These are phyloP conservation scores for Centrapalus pauciflorus DNA, from an alignment of 129 eudicot species.

Conservation along the genomic window DNA sequence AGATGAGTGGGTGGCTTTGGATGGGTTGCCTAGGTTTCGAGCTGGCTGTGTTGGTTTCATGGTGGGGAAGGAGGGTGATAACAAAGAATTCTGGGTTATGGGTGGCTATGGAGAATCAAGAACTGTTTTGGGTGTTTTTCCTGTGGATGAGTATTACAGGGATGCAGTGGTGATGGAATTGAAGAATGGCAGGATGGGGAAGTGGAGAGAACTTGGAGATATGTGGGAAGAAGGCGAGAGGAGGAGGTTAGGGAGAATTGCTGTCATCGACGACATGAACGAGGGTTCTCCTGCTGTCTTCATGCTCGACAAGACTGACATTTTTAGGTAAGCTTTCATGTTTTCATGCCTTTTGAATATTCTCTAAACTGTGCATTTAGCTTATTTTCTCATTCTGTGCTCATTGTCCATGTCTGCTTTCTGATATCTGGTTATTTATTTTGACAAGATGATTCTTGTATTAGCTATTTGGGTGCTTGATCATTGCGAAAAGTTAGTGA, in stretches of 20 bases:
- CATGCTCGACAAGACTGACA: conserved; percentile 74
- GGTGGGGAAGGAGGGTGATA: conserved; percentile 35
- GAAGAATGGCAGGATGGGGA: conserved; percentile 47
- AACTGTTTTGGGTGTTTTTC: conserved; percentile 87
- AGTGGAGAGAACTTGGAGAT: conserved; percentile 84
- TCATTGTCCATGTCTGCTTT: not conserved
- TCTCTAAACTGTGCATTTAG: not conserved
- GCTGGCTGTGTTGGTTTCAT: conserved; percentile 94
- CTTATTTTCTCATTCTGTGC: not conserved
- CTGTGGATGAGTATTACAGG: conserved; percentile 80
- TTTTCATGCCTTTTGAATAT: not conserved
- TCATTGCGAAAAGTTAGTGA: not conserved
- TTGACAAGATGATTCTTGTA: not conserved
- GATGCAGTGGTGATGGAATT: conserved; percentile 84
- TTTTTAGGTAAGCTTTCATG: conserved; percentile 57
- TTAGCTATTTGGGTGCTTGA: not conserved
- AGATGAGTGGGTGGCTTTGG: conserved; percentile 74
- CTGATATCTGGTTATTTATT: not conserved
- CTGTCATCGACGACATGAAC: conserved; percentile 48
- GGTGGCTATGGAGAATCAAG: conserved; percentile 95
- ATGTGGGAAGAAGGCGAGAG: conserved; percentile 96
- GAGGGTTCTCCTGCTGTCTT: conserved; percentile 50
- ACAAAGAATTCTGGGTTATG: conserved; percentile 87
- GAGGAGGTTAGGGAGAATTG: conserved; percentile 64
- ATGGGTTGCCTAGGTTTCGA: conserved; percentile 67